A percentile compares a stretch with the other conserved stretches of the same genome.
Conservation (phyloP, 202 grass and related monocot genomes). For the Musa balbisiana region DNA sequence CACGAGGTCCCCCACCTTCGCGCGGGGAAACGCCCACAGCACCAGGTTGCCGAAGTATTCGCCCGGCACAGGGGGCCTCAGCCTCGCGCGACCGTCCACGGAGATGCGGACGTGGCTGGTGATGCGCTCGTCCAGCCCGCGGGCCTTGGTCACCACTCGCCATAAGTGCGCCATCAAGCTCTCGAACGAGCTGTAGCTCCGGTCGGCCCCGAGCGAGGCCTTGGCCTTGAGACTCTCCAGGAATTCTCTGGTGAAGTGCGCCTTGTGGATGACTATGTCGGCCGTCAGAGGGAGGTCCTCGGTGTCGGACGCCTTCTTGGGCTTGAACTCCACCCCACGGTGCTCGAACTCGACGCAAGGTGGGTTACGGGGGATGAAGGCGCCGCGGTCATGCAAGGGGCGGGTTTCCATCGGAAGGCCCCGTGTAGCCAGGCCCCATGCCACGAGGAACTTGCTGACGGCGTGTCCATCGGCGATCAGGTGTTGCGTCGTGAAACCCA, state of each 20-base stretch:
- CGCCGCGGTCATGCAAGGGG: constrained; percentile 33
- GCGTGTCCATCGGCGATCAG: constrained; percentile 53
- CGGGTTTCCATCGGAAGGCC: constrained; percentile 14
- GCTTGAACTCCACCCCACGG: constrained; percentile 37
- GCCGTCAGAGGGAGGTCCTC: neutral
- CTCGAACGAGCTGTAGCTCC: constrained; percentile 51
- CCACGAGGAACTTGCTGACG: constrained; percentile 49
- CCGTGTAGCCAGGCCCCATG: constrained; percentile 46
- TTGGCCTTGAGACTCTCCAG: constrained; percentile 36
- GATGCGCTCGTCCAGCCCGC: constrained; percentile 25
- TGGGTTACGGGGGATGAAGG: constrained; percentile 34
- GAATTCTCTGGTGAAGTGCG: constrained; percentile 59
- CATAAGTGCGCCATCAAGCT: constrained; percentile 61
- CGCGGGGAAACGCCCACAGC: constrained; percentile 53
- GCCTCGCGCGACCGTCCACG: constrained; percentile 43
- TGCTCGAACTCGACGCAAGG: constrained; percentile 44
- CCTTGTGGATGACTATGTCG: constrained; percentile 39
- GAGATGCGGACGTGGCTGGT: constrained; percentile 39
- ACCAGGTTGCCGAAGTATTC: constrained; percentile 69
- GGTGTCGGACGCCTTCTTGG: neutral
- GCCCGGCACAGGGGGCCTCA: constrained; percentile 26
- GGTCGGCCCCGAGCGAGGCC: constrained; percentile 17
- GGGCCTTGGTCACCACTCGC: constrained; percentile 43
- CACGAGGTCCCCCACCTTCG: constrained; percentile 37
- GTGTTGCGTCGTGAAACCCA: constrained; percentile 56